phyloP scores from a whole-genome alignment of 2,329 filamentous ascomycete genomes.

The Emmonsiellopsis sp. region DNA sequence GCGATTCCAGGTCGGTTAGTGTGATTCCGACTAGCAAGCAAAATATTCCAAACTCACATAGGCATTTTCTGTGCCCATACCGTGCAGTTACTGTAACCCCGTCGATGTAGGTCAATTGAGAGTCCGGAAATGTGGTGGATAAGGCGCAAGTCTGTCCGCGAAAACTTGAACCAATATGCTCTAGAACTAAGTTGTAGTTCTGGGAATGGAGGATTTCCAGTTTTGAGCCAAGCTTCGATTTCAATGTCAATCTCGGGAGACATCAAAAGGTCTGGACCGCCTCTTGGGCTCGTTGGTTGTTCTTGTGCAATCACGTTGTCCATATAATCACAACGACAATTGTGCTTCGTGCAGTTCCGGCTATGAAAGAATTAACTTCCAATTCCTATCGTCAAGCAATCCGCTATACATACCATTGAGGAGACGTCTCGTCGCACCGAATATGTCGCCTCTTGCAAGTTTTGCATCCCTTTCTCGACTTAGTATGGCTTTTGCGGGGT shows the following conservation, averaged over 20 bases:
- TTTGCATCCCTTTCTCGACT: slow-evolving; percentile 96
- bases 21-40: slow-evolving; percentile 11
- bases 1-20: slow-evolving; percentile 1
- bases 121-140: slow-evolving; percentile 85
- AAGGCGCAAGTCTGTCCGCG: slow-evolving; percentile 70
- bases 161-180: slow-evolving; percentile 62
- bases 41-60: slow-evolving; percentile 52
- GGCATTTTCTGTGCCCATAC: slow-evolving; percentile 90
- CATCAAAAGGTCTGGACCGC: slow-evolving; percentile 61
- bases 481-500: slow-evolving; percentile 86
- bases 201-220: slow-evolving; percentile 76
- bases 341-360: slow-evolving; percentile 98
- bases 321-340: slow-evolving; percentile 96
- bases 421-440: slow-evolving; percentile 93
- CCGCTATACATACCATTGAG: slow-evolving; percentile 66
- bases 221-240: slow-evolving; percentile 74
- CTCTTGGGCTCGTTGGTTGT: slow-evolving; percentile 39
- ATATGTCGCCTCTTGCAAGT: slow-evolving; percentile 98
- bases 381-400: not conserved
- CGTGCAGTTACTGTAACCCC: slow-evolving; percentile 73
- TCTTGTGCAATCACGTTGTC: slow-evolving; percentile 57
- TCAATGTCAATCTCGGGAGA: slow-evolving; percentile 73
- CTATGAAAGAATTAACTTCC: slow-evolving; percentile 37
- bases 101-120: slow-evolving; percentile 68
- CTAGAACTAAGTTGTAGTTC: slow-evolving; percentile 67